Evolutionary conservation across 2,329 filamentous ascomycete genomes (phyloP), one percentile per base, ranked within the genome.

Genomic region (Aspergillus neotritici): DNA sequence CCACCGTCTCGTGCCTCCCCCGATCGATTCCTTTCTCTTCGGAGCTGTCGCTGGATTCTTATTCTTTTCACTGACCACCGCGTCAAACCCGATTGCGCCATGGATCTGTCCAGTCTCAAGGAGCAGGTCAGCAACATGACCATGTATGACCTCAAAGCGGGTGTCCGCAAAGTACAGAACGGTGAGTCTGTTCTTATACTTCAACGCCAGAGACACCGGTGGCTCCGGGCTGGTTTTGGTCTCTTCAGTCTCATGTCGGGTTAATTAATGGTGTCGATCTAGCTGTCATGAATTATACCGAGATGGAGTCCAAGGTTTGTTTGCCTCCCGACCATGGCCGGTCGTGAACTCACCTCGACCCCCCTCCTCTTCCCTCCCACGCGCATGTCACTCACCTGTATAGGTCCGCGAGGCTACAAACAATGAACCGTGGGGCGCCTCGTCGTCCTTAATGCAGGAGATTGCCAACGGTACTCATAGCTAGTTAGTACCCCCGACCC

Each of bases 251-350:
- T 25, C 21, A 44, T 46, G n/a, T n/a, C n/a, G n/a, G n/a, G n/a
- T 47, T 55, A 47, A 57, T 51, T 46, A 40, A 51, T 46, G 40
- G 49, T 32, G 36, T 47, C n/a, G n/a, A n/a, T n/a, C 51, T 60
- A 95, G 89, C 89, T 54, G 89, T 95, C 48, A 95, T 96, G 90
- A 96, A 95, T 72, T 95, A 91, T 68, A 95, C 90, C 33, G 90
- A 96, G 64, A 91, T 93, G 86, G 87, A 94, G 71, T 68, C 78
- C 46, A 83, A 83, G 71, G 77, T 76, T 52, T 39, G 62, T 63
- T 33, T 25, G 36, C 44, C 28, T 44, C 46, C 49, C 51, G 51
- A 39, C 43, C 37, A 38, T 32, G 47, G 43, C 43, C 44, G 25
- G 39, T 32, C 44, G 40, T 25, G 21, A 25, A 37, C 46, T 39